Evolutionary conservation across 2,329 filamentous ascomycete species (phyloP), one percentile per base, ranked within the genome.

Genomic region (Davidsoniella eucalypti): DNA sequence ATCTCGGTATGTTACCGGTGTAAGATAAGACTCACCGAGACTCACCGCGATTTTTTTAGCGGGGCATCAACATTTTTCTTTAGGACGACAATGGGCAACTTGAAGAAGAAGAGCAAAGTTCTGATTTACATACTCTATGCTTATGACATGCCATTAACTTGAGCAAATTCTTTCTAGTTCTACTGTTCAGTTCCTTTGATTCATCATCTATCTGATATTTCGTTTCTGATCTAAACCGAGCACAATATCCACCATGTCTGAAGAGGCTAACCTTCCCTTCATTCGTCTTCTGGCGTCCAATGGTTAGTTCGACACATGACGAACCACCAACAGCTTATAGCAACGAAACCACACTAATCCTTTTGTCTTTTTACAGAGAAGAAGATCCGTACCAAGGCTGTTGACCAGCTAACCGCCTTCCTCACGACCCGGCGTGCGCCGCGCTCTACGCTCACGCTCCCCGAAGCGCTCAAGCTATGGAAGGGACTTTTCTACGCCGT

Each of bases 401-500:
- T 95, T 63, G 68, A 75, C 49, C 85, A 83, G 44, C 79, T 96
- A 25, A 78, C 80, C 56, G 74, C 78, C 46, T 95, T 85, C 70
- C 81, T 96, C 62, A 71, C 76, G 54, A 73, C 75, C 39, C 63
- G 68, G 37, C 49, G 51, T 42, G 44, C 52, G 18, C 52, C 26
- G 40, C 38, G 37, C 12, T 17, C 48, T 4, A 59, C 65, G 49
- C 76, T 95, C 54, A 68, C 76, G 16, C 69, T 76, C 39, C 64
- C 83, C 56, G 87, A 94, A 56, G 70, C 86, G 46, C 71, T 90
- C 54, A 94, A 94, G 69, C 75, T 96, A 56, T 94, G 87, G 87
- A 94, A 93, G 62, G 90, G 87, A 4, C 76, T 96, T 17, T 95
- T 92, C 70, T 95, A 87, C 72, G 82, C 82, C 60, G 77, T 92